phyloP scores from a whole-genome alignment of 202 grass and related monocot genomes.

The Panicum hallii region DNA sequence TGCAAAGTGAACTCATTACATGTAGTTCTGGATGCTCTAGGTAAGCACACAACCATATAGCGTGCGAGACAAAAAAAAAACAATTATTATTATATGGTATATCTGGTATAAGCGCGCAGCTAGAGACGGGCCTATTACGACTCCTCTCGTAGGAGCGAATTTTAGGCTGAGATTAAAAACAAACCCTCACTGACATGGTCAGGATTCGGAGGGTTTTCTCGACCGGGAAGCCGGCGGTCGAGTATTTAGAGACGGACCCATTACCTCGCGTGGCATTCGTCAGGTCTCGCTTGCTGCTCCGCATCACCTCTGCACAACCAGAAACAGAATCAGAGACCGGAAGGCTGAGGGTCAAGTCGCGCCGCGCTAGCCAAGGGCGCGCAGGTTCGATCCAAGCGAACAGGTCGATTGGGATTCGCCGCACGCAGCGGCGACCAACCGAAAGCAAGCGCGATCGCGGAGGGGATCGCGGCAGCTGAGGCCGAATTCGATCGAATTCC shows the following conservation, averaged over 20 bases:
- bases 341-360: not conserved
- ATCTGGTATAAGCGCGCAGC: not conserved
- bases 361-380: not conserved
- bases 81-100: not conserved
- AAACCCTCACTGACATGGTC: too few species aligned
- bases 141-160: not conserved
- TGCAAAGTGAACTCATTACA: slow-evolving; percentile 20
- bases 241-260: not conserved
- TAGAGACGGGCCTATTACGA: slow-evolving; percentile 38
- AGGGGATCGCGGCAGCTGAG: slow-evolving; percentile 22
- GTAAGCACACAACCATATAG: not conserved
- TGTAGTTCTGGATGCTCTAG: not conserved
- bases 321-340: slow-evolving; percentile 31
- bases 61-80: not conserved
- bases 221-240: too few species aligned
- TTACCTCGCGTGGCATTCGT: slow-evolving; percentile 84
- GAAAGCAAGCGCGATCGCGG: not conserved
- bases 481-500: slow-evolving; percentile 25
- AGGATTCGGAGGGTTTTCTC: too few species aligned
- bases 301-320: slow-evolving; percentile 73
- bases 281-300: slow-evolving; percentile 91
- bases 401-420: slow-evolving; percentile 18
- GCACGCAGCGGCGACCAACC: not conserved
- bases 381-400: not conserved
- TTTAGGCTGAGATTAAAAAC: too few species aligned